Evolutionary conservation across 1,284 basidiomycete species (phyloP).

Genomic region (Bjerkandera adusta): DNA sequence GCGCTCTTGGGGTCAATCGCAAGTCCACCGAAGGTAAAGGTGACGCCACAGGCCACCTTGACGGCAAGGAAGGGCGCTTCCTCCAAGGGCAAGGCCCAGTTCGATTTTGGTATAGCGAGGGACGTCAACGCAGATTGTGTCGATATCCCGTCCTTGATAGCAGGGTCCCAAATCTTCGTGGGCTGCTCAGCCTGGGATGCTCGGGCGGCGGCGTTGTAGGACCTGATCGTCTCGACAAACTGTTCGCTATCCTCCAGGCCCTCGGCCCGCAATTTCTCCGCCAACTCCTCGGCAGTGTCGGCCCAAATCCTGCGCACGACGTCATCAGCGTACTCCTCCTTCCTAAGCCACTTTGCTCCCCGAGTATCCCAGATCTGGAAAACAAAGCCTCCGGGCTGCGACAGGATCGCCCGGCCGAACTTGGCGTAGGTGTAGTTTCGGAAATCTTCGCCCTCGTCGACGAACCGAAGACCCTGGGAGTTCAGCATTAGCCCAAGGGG

Average conservation of each 20-base stretch:
- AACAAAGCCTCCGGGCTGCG: constrained; percentile 53
- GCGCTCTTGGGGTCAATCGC: constrained; percentile 54
- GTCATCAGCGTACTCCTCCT: constrained; percentile 63
- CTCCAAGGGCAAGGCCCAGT: constrained; percentile 60
- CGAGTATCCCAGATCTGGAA: constrained; percentile 64
- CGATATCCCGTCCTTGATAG: constrained; percentile 59
- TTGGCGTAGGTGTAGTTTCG: constrained; percentile 71
- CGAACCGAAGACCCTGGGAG: constrained; percentile 52
- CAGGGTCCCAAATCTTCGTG: constrained; percentile 49
- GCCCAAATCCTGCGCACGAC: constrained; percentile 55
- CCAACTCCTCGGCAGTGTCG: constrained; percentile 47
- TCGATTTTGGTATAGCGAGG: constrained; percentile 43
- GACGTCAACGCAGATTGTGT: constrained; percentile 38
- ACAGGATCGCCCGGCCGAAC: constrained; percentile 57
- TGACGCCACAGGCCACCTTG: constrained; percentile 65
- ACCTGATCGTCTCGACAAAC: constrained; percentile 45
- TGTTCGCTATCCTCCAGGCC: constrained; percentile 42
- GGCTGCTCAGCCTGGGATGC: constrained; percentile 36
- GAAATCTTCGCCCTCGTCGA: constrained; percentile 69
- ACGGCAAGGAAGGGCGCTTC: constrained; percentile 58
- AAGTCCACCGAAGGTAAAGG: constrained; percentile 70
- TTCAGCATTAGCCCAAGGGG: constrained; percentile 71
- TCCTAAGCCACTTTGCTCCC: constrained; percentile 41
- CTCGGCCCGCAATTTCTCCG: constrained; percentile 40
- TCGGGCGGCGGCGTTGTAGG: constrained; percentile 51